Evolutionary conservation across 345 rosid genomes (phyloP), one percentile per base, ranked within the genome.

Genomic region (Eucalyptus decipiens): DNA sequence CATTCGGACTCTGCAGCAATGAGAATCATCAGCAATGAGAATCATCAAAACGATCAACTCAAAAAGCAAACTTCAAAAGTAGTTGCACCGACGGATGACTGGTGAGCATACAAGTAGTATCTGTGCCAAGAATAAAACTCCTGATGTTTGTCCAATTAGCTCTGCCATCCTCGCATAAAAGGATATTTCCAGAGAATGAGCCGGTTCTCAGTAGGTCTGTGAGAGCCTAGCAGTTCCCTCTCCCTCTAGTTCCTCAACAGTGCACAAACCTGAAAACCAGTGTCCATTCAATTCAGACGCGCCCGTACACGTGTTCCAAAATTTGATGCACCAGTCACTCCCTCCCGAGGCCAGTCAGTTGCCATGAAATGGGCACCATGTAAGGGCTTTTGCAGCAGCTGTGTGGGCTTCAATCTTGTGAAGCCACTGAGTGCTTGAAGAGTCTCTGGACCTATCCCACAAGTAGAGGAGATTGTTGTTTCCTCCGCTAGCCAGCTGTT

Each of bases 151-250:
- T 11, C 94, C 94, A 32, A 88, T 91, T 34, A 94, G 92, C 89
- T 94, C 93, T 4, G 90, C 90, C 89, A 92, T 91, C 89, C 91
- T 89, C 88, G 86, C 95, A 89, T 93, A 11, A 91, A 93, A 15
- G 94, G 93, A 49, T 92, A 93, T 62, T 91, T 93, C 94, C 93
- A 94, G 7, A 94, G 89, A 24, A 90, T 92, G 87, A 92, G 94
- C 62, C 88, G 92, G 88, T 94, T 91, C 88, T 88, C 76, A 3
- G 91, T 88, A 50, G 90, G 89, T 23, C 94, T 90, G 52, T 93
- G 93, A 86, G 94, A 92, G 90, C 93, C 92, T 24, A 93, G 95
- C 87, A 94, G 67, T 56, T 93, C 92, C 18, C 92, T 86, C 72
- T 93, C 93, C 24, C 91, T 89, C 88, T 90, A 88, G 91, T 54